Evolutionary conservation across 345 rosid species (phyloP).

Genomic region (Angophora floribunda): DNA sequence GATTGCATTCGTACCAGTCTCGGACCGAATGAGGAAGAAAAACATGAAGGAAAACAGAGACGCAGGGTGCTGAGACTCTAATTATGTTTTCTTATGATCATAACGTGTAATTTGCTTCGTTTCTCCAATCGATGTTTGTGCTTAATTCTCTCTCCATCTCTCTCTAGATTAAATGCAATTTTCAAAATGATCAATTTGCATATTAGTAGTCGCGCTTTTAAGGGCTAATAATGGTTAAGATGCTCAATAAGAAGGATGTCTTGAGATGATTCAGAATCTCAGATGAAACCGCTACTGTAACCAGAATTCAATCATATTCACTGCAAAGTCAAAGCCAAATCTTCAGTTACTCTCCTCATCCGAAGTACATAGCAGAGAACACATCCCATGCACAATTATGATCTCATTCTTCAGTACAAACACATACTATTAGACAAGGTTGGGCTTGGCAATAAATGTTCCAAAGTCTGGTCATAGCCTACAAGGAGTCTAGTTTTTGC

Average conservation of each 20-base stretch:
- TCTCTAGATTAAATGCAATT: background rate
- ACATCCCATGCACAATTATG: background rate
- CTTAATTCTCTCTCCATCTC: background rate
- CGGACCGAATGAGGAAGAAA: background rate
- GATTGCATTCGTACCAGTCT: background rate
- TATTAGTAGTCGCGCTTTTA: background rate
- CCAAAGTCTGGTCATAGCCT: background rate
- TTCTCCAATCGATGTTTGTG: background rate
- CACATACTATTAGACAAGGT: background rate
- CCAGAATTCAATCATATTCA: background rate
- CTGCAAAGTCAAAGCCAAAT: background rate
- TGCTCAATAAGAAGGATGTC: background rate
- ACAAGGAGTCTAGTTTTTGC: background rate
- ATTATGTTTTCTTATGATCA: background rate
- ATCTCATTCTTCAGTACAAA: background rate
- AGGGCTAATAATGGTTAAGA: background rate
- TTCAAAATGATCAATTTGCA: background rate
- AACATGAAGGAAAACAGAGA: background rate
- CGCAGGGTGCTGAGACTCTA: background rate
- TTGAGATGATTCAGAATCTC: background rate
- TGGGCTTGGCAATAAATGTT: background rate
- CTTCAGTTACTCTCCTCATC: background rate
- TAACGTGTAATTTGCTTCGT: background rate
- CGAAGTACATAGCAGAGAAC: background rate
- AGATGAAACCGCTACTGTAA: background rate